Percentiles rank a stretch among this genome's conserved stretches.
phyloP scores from a whole-genome alignment of 1,284 basidiomycete species.

The Ustilago esculenta region DNA sequence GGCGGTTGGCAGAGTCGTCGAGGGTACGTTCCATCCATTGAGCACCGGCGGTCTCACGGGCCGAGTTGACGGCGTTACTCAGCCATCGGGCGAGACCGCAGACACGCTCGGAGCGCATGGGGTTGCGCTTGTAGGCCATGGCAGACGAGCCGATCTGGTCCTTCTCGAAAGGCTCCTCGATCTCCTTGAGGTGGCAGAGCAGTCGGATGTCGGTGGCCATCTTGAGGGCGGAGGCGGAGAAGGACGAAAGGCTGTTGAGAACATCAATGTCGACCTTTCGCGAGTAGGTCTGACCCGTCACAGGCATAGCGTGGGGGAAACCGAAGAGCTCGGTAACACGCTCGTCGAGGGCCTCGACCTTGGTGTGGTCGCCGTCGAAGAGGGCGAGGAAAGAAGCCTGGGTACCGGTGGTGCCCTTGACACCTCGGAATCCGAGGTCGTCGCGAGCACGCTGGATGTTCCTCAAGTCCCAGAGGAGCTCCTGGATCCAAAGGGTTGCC shows the following conservation, averaged over 20 bases:
- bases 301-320: conserved; percentile 93
- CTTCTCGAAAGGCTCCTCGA: conserved; percentile 98
- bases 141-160: conserved; percentile 94
- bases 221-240: conserved; percentile 96
- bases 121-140: conserved; percentile 99
- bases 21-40: conserved; percentile 67
- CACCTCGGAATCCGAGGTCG: conserved; percentile 96
- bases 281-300: conserved; percentile 98
- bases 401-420: conserved; percentile 98
- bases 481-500: conserved; percentile 93
- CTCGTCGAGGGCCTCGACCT: conserved; percentile 90
- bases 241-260: conserved; percentile 84
- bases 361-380: conserved; percentile 85
- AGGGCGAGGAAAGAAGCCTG: conserved; percentile 94
- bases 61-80: conserved; percentile 60
- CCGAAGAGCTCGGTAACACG: conserved; percentile 81
- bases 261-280: conserved; percentile 97
- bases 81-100: conserved; percentile 94
- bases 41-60: conserved; percentile 69
- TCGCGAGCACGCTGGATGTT: conserved; percentile 90
- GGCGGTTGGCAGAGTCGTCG: conserved; percentile 83
- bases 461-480: conserved; percentile 94
- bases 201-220: conserved; percentile 91
- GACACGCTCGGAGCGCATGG: conserved; percentile 97
- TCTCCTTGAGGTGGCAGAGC: conserved; percentile 75